These are phyloP conservation scores for Meira nashicola DNA, from an alignment of 1,284 basidiomycete genomes.

Conservation along the genomic window DNA sequence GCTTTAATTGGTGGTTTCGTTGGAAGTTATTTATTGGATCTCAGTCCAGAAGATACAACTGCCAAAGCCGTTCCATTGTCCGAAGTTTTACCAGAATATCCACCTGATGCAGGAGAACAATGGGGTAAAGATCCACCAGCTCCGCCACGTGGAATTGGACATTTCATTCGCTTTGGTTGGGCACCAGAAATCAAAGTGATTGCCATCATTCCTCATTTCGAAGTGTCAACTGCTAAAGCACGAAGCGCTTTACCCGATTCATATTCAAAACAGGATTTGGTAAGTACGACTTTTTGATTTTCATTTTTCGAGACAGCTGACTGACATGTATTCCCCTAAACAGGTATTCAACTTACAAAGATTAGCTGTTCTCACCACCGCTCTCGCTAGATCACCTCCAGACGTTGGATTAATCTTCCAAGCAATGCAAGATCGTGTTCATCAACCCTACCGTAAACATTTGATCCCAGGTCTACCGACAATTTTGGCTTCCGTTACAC, in stretches of 20 bases:
- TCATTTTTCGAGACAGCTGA: neutral
- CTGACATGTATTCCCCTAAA: conserved; percentile 55
- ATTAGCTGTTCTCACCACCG: conserved; percentile 93
- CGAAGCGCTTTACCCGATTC: conserved; percentile 75
- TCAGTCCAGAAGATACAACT: conserved; percentile 59
- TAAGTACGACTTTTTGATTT: conserved; percentile 59
- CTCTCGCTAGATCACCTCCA: conserved; percentile 81
- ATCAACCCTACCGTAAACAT: conserved; percentile 89
- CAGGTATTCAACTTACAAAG: conserved; percentile 91
- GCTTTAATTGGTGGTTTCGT: conserved; percentile 96
- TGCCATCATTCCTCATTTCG: conserved; percentile 91
- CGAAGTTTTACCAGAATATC: conserved; percentile 95
- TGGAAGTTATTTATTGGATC: conserved; percentile 89
- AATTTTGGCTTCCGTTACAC: conserved; percentile 74
- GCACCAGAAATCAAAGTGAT: conserved; percentile 80
- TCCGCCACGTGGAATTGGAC: conserved; percentile 85
- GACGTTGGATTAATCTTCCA: conserved; percentile 93
- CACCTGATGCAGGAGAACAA: conserved; percentile 78
- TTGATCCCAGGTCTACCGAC: conserved; percentile 77
- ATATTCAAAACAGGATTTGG: conserved; percentile 82
- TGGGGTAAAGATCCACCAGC: conserved; percentile 85
- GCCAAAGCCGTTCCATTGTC: conserved; percentile 84
- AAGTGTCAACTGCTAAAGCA: conserved; percentile 92
- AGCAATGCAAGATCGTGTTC: conserved; percentile 97
- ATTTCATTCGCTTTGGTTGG: conserved; percentile 90